Conservation (phyloP, 2,329 filamentous ascomycete genomes). For the Phyllachora maydis region DNA sequence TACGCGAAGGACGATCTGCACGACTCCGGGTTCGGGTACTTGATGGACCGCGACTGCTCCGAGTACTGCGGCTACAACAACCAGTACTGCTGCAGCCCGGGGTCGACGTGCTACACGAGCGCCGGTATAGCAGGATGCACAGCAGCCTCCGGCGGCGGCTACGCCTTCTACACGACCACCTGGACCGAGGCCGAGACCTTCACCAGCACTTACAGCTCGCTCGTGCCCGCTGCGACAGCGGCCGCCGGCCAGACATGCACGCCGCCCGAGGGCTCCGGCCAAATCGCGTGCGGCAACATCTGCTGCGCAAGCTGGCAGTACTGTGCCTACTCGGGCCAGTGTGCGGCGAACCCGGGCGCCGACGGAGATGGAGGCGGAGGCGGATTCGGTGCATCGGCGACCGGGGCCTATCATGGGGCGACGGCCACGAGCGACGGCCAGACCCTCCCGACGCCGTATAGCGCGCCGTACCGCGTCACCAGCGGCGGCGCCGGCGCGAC, state of each 20-base stretch:
- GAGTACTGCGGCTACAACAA: conserved; percentile 31
- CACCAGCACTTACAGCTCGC: conserved; percentile 36
- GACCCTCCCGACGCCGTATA: conserved; percentile 34
- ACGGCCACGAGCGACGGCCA: no score
- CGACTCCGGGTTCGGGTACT: conserved; percentile 25
- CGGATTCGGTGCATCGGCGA: no score
- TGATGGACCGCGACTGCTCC: conserved; percentile 26
- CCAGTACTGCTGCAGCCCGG: conserved; percentile 30
- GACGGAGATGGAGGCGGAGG: conserved; percentile 9
- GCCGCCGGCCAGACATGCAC: conserved; percentile 25
- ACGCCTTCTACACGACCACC: conserved; percentile 26
- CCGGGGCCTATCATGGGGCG: no score
- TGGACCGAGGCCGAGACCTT: conserved; percentile 39
- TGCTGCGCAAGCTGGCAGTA: conserved; percentile 54
- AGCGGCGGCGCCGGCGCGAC: conserved; percentile 23
- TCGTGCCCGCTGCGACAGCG: conserved; percentile 21
- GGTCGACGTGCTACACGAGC: conserved; percentile 28
- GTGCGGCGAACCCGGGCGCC: conserved; percentile 28
- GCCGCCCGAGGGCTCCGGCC: conserved; percentile 22
- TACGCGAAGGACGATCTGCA: conserved; percentile 27
- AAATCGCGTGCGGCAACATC: conserved; percentile 43
- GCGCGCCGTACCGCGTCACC: conserved; percentile 26
- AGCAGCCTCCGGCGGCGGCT: conserved; percentile 10
- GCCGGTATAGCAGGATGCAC: conserved; percentile 28
- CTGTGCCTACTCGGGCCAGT: conserved; percentile 38